Evolutionary conservation across 139 green algal genomes (phyloP).

Genomic region (Haematococcus sp.): DNA sequence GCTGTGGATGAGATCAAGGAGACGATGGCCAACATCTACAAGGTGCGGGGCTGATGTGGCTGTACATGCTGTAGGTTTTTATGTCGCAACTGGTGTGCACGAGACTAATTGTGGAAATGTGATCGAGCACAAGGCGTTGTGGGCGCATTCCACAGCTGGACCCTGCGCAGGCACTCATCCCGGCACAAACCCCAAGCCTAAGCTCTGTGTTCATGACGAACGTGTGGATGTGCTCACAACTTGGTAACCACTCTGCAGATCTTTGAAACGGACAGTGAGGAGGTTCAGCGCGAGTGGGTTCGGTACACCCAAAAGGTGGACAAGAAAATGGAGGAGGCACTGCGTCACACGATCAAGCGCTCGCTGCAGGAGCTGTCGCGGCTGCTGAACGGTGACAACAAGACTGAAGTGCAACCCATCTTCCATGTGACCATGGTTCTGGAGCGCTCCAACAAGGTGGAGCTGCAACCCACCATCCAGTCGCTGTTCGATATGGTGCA

Average conservation of each 20-base stretch:
- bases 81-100: background rate
- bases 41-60: constrained; percentile 13
- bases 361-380: constrained; percentile 70
- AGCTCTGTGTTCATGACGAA: no score
- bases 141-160: no score
- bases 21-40: constrained; percentile 57
- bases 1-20: constrained; percentile 54
- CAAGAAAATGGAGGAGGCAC: constrained; percentile 77
- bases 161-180: no score
- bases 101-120: no score
- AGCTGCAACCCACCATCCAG: constrained; percentile 72
- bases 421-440: constrained; percentile 74
- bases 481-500: constrained; percentile 83
- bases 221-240: no score
- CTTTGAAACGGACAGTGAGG: constrained; percentile 77
- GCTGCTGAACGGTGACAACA: constrained; percentile 80
- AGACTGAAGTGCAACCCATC: constrained; percentile 77
- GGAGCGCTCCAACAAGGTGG: constrained; percentile 60
- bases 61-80: background rate
- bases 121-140: no score
- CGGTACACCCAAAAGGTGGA: constrained; percentile 78
- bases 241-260: constrained; percentile 33
- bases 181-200: no score
- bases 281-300: constrained; percentile 86
- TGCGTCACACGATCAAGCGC: constrained; percentile 71